Percentiles rank a stretch among this genome's conserved stretches.
These are phyloP conservation scores for Amanita fuliginea DNA, from an alignment of 768 basidiomycete genomes.

Conservation along the genomic window DNA sequence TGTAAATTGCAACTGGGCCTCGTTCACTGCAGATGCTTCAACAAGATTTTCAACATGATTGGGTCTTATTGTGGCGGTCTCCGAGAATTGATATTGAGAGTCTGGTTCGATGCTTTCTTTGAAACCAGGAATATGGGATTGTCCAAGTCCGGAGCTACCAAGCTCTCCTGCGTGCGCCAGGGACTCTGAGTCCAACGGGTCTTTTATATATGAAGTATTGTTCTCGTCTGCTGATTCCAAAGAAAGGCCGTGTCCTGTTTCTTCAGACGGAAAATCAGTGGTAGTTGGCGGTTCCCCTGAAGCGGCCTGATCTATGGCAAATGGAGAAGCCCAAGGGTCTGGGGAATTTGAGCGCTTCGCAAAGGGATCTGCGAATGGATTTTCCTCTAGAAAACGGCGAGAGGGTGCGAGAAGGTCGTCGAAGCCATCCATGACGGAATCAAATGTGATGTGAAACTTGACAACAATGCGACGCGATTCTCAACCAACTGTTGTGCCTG, in stretches of 20 bases:
- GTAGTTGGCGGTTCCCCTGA: constrained; percentile 11
- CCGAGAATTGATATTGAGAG: constrained; percentile 25
- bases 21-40: not conserved
- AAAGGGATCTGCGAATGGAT: constrained; percentile 70
- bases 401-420: constrained; percentile 64
- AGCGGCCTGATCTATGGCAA: constrained; percentile 22
- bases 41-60: constrained; percentile 21
- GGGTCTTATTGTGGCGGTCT: constrained; percentile 32
- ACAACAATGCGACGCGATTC: too few species aligned
- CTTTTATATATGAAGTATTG: constrained; percentile 7
- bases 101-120: constrained; percentile 32
- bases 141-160: constrained; percentile 6
- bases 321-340: constrained; percentile 68
- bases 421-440: constrained; percentile 55
- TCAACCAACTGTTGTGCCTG: too few species aligned
- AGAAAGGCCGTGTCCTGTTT: constrained; percentile 8
- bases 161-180: constrained; percentile 22
- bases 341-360: constrained; percentile 56
- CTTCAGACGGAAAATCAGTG: not conserved
- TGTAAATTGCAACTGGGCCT: constrained; percentile 4
- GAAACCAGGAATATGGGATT: constrained; percentile 34
- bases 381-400: constrained; percentile 52
- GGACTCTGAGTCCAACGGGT: constrained; percentile 31
- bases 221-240: constrained; percentile 8
- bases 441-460: not conserved